Conservation (phyloP, 2,329 filamentous ascomycete species). For the Botrytis galanthina region DNA sequence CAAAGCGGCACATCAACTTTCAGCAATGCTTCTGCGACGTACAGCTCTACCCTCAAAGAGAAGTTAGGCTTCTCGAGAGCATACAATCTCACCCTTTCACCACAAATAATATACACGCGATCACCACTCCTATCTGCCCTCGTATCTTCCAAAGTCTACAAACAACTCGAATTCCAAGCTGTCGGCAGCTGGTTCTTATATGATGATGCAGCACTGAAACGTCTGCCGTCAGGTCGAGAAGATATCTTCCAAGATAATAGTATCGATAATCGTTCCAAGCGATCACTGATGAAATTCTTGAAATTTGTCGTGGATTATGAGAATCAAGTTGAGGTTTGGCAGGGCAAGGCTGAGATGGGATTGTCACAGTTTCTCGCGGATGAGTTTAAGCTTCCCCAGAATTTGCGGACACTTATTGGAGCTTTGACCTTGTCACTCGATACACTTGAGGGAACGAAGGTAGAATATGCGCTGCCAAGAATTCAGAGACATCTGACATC, state of each 20-base stretch:
- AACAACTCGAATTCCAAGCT: conserved; percentile 88
- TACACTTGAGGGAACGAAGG: conserved; percentile 51
- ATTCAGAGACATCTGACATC: conserved; percentile 81
- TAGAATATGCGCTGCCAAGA: conserved; percentile 64
- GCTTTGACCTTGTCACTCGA: conserved; percentile 75
- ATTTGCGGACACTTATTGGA: conserved; percentile 62
- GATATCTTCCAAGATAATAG: conserved; percentile 80
- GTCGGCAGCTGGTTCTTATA: conserved; percentile 91
- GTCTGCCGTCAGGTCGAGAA: conserved; percentile 85
- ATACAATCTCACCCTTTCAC: conserved; percentile 81
- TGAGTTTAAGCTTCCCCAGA: conserved; percentile 65
- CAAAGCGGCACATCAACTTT: conserved; percentile 35
- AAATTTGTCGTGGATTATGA: conserved; percentile 79
- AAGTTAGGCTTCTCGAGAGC: conserved; percentile 63
- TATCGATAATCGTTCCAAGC: conserved; percentile 78
- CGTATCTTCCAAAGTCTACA: conserved; percentile 84
- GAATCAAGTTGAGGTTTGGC: conserved; percentile 58
- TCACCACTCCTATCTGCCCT: conserved; percentile 75
- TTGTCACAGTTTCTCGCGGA: conserved; percentile 59
- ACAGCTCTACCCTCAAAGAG: conserved; percentile 25
- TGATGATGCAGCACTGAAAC: conserved; percentile 49
- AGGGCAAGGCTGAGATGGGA: conserved; percentile 51
- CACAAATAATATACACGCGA: conserved; percentile 81
- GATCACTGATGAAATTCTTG: conserved; percentile 87
- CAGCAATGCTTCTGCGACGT: conserved; percentile 33